Conservation (phyloP, 2,329 filamentous ascomycete species). For the Hypocrella siamensis region DNA sequence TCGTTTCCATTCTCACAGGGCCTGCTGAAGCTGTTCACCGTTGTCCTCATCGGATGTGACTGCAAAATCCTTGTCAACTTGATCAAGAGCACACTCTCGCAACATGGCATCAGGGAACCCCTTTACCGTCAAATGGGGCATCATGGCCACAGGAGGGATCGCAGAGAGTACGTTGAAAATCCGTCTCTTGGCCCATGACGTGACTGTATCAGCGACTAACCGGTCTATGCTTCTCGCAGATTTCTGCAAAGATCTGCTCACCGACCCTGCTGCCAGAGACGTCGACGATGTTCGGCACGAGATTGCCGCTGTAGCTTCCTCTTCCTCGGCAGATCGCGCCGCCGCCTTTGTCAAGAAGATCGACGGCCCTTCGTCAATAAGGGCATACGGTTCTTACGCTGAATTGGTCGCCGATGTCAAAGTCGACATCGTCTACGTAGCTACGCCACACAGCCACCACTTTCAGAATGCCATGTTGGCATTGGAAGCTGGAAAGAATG, state of each 20-base stretch:
- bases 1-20: too few relatives aligned
- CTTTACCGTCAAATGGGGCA: constrained; percentile 40
- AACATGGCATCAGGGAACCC: constrained; percentile 24
- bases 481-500: constrained; percentile 69
- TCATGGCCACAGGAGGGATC: constrained; percentile 44
- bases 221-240: too few relatives aligned
- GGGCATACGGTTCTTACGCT: constrained; percentile 66
- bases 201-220: too few relatives aligned
- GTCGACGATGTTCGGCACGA: constrained; percentile 61
- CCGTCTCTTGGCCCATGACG: too few relatives aligned
- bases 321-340: constrained; percentile 53
- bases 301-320: constrained; percentile 68
- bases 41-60: too few relatives aligned
- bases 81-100: too few relatives aligned
- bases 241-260: constrained; percentile 66
- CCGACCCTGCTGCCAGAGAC: constrained; percentile 52
- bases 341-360: constrained; percentile 57
- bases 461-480: constrained; percentile 84
- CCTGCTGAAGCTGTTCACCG: too few relatives aligned
- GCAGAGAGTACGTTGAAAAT: constrained; percentile 39
- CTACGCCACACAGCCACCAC: constrained; percentile 83
- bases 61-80: too few relatives aligned
- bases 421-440: constrained; percentile 77
- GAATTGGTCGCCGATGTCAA: constrained; percentile 65
- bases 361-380: constrained; percentile 50